Evolutionary conservation across 1,284 basidiomycete genomes (phyloP).

Genomic region (Papiliotrema fonsecae): DNA sequence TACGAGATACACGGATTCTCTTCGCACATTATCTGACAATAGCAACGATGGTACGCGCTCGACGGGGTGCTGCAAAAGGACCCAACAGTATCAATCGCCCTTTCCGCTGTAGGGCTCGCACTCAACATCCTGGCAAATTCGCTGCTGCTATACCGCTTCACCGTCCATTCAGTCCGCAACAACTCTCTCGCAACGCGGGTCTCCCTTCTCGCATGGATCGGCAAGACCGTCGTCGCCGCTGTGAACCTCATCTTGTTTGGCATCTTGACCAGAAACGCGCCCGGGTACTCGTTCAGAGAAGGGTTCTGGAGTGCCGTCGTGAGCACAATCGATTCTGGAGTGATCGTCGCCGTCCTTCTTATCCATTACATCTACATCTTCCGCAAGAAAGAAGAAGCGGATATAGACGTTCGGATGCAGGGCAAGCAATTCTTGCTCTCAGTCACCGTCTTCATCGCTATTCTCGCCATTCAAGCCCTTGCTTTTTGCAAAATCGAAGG

Average conservation of each 20-base stretch:
- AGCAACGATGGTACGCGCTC: conserved; percentile 46
- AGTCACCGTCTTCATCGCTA: conserved; percentile 43
- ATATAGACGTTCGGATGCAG: conserved; percentile 32
- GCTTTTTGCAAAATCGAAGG: conserved; percentile 39
- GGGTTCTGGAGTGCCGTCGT: conserved; percentile 51
- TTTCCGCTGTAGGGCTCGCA: conserved; percentile 47
- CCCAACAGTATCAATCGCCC: conserved; percentile 36
- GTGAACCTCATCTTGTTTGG: conserved; percentile 47
- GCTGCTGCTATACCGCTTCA: conserved; percentile 49
- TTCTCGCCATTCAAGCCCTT: conserved; percentile 41
- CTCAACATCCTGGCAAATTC: conserved; percentile 50
- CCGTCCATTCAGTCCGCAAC: conserved; percentile 24
- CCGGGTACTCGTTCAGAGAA: conserved; percentile 40
- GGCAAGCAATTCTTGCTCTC: conserved; percentile 50
- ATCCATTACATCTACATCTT: conserved; percentile 46
- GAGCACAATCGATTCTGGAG: conserved; percentile 41
- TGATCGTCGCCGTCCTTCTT: conserved; percentile 44
- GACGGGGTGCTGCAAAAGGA: conserved; percentile 34
- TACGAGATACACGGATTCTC: not conserved
- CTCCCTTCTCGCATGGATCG: conserved; percentile 48
- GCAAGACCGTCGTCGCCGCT: conserved; percentile 46
- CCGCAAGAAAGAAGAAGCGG: conserved; percentile 9
- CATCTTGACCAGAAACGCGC: conserved; percentile 21
- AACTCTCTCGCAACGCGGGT: conserved; percentile 31
- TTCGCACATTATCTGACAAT: conserved; percentile 6